Conservation (phyloP, 1,284 basidiomycete genomes). For the Microbotryum intermedium region DNA sequence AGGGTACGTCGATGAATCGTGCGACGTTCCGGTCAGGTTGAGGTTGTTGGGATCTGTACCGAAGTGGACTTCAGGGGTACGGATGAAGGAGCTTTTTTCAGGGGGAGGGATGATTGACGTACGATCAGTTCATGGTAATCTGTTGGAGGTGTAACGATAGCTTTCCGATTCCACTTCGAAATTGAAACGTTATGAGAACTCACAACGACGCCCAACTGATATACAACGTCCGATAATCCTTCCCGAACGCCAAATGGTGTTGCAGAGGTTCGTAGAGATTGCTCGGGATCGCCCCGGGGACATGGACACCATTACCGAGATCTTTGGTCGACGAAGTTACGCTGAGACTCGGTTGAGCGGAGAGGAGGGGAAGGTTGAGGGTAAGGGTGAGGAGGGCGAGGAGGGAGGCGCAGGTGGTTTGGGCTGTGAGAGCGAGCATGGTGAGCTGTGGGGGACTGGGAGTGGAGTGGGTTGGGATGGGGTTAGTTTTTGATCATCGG, state of each 20-base stretch:
- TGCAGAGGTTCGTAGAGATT: slow-evolving; percentile 22
- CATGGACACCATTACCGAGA: slow-evolving; percentile 18
- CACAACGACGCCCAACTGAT: background rate
- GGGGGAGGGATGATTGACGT: background rate
- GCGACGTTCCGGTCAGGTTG: slow-evolving; percentile 1
- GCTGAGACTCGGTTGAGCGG: background rate
- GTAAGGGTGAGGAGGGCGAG: background rate
- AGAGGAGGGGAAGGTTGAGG: background rate
- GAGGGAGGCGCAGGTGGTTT: background rate
- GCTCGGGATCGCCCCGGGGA: slow-evolving; percentile 14
- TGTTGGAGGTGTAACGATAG: background rate
- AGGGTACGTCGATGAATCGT: slow-evolving; percentile 19
- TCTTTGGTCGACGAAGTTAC: background rate
- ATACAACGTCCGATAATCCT: too few species aligned
- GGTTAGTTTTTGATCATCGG: too few species aligned
- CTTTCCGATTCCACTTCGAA: too few species aligned
- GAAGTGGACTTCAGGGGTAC: background rate
- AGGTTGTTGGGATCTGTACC: slow-evolving; percentile 15
- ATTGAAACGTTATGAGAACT: too few species aligned
- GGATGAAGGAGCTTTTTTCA: too few species aligned
- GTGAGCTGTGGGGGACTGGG: background rate
- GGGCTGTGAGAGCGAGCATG: slow-evolving; percentile 4
- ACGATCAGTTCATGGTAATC: background rate
- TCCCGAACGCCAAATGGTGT: slow-evolving; percentile 23
- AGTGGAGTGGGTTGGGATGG: background rate